A percentile compares a stretch with the other conserved stretches of the same genome.
phyloP scores from a whole-genome alignment of 441 rosid genomes.

The Aquilaria agallochum region DNA sequence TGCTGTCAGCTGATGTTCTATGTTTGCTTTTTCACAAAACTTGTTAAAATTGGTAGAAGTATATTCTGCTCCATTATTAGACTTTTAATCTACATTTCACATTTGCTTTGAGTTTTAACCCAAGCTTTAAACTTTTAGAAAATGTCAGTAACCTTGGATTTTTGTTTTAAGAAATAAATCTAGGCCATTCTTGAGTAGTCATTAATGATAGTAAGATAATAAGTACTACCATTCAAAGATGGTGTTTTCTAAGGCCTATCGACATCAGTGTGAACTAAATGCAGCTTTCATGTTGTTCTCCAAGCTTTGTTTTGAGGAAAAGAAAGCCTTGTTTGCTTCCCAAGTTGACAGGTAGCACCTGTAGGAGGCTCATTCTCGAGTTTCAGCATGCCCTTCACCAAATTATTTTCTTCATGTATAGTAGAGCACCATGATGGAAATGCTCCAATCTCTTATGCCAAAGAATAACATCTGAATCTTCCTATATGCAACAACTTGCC shows the following conservation, averaged over 20 bases:
- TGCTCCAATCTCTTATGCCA: background rate
- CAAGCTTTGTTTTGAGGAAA: background rate
- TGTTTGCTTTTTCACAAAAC: conserved; percentile 4
- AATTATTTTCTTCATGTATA: conserved; percentile 1
- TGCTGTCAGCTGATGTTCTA: conserved; percentile 17
- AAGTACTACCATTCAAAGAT: background rate
- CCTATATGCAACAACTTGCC: too few relatives aligned
- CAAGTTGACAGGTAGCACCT: background rate
- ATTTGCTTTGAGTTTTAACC: conserved; percentile 11
- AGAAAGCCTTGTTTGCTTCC: background rate
- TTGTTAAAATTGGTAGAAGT: background rate
- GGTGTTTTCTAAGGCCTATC: background rate
- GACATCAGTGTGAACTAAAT: background rate
- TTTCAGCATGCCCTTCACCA: background rate
- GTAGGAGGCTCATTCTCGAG: background rate
- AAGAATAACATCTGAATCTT: background rate
- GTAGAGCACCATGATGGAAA: background rate
- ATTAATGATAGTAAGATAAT: background rate
- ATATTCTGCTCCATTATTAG: conserved; percentile 19
- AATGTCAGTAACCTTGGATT: conserved; percentile 6
- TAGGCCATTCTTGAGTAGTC: background rate
- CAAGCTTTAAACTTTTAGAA: conserved; percentile 15
- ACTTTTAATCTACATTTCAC: conserved; percentile 10
- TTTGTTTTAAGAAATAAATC: background rate
- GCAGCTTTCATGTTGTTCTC: background rate